These are phyloP conservation scores for Cryphonectria radicalis DNA, from an alignment of 2,329 filamentous ascomycete species.

Conservation along the genomic window DNA sequence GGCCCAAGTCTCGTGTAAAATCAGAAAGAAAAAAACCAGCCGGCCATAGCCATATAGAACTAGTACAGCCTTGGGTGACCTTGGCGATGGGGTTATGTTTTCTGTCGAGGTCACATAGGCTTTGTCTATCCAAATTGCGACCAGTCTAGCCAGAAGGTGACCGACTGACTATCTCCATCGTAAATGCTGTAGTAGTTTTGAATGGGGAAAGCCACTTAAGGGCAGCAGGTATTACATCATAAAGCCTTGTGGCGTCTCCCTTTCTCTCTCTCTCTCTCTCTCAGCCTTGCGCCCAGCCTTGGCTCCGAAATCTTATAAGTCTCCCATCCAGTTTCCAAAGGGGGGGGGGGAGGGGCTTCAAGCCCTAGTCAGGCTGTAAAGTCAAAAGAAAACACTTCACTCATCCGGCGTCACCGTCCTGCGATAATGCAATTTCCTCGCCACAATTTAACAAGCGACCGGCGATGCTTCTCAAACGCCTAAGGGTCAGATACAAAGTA, in stretches of 20 bases:
- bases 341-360: not conserved
- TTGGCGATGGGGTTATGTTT: not conserved
- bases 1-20: constrained; percentile 1
- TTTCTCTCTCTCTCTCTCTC: not conserved
- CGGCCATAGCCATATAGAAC: constrained; percentile 10
- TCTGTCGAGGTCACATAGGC: not conserved
- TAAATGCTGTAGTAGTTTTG: not conserved
- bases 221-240: not conserved
- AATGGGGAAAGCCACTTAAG: not conserved
- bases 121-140: not conserved
- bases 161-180: not conserved
- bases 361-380: too few relatives aligned
- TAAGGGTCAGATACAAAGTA: not conserved
- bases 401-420: not conserved
- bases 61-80: constrained; percentile 14
- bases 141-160: not conserved
- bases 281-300: constrained; percentile 2
- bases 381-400: not conserved
- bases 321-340: not conserved
- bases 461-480: not conserved
- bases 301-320: not conserved
- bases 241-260: not conserved
- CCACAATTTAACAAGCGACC: not conserved
- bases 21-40: constrained; percentile 1
- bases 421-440: not conserved